Conservation (phyloP, 2,329 filamentous ascomycete species). For the Monosporascus cannonballus region DNA sequence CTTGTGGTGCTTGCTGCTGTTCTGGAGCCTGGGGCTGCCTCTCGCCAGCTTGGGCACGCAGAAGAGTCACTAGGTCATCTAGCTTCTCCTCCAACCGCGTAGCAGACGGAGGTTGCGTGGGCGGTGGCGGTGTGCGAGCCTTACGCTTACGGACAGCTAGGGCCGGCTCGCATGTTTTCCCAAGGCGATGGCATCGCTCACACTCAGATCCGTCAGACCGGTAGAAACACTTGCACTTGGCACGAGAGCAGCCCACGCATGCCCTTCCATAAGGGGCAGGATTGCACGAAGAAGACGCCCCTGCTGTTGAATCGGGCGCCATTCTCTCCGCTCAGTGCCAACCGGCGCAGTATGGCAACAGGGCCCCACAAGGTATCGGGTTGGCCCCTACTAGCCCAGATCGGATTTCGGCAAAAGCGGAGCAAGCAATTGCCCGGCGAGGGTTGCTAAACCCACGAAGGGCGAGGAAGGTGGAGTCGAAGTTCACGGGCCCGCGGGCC, state of each 20-base stretch:
- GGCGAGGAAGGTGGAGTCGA: too few species aligned
- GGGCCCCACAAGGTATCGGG: too few species aligned
- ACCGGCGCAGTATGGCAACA: too few species aligned
- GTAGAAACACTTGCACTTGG: slow-evolving; percentile 22
- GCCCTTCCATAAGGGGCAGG: slow-evolving; percentile 18
- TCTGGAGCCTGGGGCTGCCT: slow-evolving; percentile 8
- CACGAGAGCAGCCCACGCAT: slow-evolving; percentile 15
- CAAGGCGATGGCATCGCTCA: slow-evolving; percentile 19
- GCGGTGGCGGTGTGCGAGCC: neutral
- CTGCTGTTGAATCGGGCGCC: slow-evolving; percentile 2
- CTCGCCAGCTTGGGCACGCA: slow-evolving; percentile 24
- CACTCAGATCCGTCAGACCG: slow-evolving; percentile 10
- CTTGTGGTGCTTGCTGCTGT: slow-evolving; percentile 2
- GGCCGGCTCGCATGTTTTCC: slow-evolving; percentile 14
- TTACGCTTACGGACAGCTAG: slow-evolving; percentile 14
- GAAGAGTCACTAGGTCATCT: slow-evolving; percentile 40
- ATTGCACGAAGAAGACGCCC: neutral
- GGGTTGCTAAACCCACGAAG: too few species aligned
- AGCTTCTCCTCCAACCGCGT: slow-evolving; percentile 45
- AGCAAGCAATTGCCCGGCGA: too few species aligned
- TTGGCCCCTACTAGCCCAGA: too few species aligned
- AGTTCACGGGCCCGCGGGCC: too few species aligned
- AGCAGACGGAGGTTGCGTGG: neutral
- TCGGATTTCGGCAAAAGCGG: too few species aligned
- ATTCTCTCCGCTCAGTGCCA: neutral